phyloP scores from a whole-genome alignment of 2,329 filamentous ascomycete species.

The Beauveria varroae region DNA sequence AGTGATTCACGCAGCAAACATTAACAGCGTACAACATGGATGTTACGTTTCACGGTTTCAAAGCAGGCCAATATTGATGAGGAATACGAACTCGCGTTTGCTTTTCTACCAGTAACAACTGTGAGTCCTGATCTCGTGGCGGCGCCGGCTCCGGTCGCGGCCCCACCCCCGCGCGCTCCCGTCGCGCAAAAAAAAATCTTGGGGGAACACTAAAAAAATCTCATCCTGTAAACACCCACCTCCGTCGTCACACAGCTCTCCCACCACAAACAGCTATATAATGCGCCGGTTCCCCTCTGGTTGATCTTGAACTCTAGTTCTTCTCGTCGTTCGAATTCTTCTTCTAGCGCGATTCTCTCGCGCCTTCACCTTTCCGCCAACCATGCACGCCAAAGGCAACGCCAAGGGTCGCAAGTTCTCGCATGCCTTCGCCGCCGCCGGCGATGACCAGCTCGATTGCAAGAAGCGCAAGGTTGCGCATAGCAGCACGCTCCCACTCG shows the following conservation, averaged over 20 bases:
- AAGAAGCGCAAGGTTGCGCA: slow-evolving; percentile 9
- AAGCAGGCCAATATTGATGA: too few species aligned
- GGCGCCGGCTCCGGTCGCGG: neutral
- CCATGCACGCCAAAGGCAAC: neutral
- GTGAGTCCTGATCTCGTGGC: neutral
- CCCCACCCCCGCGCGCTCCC: slow-evolving; percentile 4
- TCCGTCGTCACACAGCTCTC: neutral
- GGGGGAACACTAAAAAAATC: neutral
- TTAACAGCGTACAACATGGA: too few species aligned
- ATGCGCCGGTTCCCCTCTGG: neutral
- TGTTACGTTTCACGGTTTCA: too few species aligned
- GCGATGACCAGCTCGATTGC: neutral
- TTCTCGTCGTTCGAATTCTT: neutral
- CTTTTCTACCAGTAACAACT: too few species aligned
- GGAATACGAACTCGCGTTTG: too few species aligned
- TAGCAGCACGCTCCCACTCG: neutral
- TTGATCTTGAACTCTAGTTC: neutral
- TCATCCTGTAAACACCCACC: too few species aligned
- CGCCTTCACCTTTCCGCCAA: neutral
- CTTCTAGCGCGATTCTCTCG: neutral
- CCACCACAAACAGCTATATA: neutral
- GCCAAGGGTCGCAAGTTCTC: slow-evolving; percentile 1
- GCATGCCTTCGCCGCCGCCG: neutral
- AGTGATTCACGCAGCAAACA: too few species aligned
- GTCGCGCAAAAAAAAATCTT: too few species aligned